A percentile compares a stretch with the other conserved stretches of the same genome.
These are phyloP conservation scores for Leccinellum luteum DNA, from an alignment of 768 basidiomycete species.

Conservation along the genomic window DNA sequence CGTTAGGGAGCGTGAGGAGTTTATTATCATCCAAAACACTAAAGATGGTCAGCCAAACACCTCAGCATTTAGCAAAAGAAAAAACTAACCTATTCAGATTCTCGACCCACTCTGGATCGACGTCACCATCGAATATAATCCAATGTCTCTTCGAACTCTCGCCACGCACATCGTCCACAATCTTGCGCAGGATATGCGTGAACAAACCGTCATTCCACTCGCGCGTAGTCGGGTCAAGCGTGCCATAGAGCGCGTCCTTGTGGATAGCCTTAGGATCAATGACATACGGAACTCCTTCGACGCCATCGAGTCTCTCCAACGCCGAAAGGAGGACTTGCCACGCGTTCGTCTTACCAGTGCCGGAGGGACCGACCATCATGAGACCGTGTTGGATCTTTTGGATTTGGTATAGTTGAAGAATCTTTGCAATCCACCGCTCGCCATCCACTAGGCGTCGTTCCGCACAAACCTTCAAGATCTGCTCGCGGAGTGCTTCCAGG, in stretches of 20 bases:
- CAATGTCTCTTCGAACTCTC: conserved; percentile 96
- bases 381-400: conserved; percentile 99
- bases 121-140: conserved; percentile 99
- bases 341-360: conserved; percentile 94
- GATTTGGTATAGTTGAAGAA: conserved; percentile 96
- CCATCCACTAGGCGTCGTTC: conserved; percentile 85
- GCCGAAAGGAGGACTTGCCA: conserved; percentile 94
- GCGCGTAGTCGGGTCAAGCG: conserved; percentile 92
- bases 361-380: conserved; percentile 99
- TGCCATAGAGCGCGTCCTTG: conserved; percentile 97
- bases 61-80: background rate
- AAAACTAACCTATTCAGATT: conserved; percentile 88
- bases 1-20: conserved; percentile 92
- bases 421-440: conserved; percentile 91
- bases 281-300: conserved; percentile 91
- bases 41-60: conserved; percentile 4
- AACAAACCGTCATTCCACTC: conserved; percentile 99
- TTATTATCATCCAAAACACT: conserved; percentile 99
- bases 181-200: conserved; percentile 95
- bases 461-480: conserved; percentile 82
- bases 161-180: conserved; percentile 97
- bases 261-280: conserved; percentile 99
- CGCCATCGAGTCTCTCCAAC: conserved; percentile 85
- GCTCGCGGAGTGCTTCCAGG: conserved; percentile 76
- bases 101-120: conserved; percentile 99